Evolutionary conservation across 495 filamentous ascomycete species (phyloP).

Genomic region (Podospora appendiculata): DNA sequence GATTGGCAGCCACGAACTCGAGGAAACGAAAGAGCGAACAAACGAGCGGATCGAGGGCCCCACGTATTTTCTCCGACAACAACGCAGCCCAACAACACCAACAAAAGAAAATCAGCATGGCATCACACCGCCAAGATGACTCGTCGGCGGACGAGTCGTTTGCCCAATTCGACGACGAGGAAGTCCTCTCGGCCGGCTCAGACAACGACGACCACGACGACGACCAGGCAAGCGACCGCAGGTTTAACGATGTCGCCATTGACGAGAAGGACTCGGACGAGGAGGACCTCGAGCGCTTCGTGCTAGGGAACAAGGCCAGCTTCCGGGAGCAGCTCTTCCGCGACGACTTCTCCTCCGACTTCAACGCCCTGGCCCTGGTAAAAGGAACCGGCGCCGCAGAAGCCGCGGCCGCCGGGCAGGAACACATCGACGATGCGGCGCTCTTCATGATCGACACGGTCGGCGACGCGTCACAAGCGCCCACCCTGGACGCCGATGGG

Average conservation of each 20-base stretch:
- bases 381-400: slow-evolving; percentile 22
- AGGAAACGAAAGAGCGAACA: too few relatives aligned
- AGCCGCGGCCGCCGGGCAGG: slow-evolving; percentile 25
- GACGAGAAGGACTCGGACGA: slow-evolving; percentile 57
- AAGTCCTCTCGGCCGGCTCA: slow-evolving; percentile 13
- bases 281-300: slow-evolving; percentile 72
- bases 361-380: slow-evolving; percentile 28
- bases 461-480: slow-evolving; percentile 6
- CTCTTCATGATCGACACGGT: slow-evolving; percentile 41
- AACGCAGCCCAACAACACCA: not conserved
- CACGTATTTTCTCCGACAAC: not conserved
- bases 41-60: not conserved
- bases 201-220: slow-evolving; percentile 15
- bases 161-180: slow-evolving; percentile 27
- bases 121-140: slow-evolving; percentile 12
- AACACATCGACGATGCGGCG: slow-evolving; percentile 56
- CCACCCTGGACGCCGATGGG: slow-evolving; percentile 26
- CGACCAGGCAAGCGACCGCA: not conserved
- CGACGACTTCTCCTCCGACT: slow-evolving; percentile 25
- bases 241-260: not conserved
- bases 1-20: too few relatives aligned
- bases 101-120: slow-evolving; percentile 2
- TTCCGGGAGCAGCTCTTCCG: slow-evolving; percentile 65
- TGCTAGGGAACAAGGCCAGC: slow-evolving; percentile 77
- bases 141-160: slow-evolving; percentile 22